Percentiles rank a stretch among this genome's conserved stretches.
Conservation (phyloP, 345 rosid species). For the Lepidium africanum region DNA sequence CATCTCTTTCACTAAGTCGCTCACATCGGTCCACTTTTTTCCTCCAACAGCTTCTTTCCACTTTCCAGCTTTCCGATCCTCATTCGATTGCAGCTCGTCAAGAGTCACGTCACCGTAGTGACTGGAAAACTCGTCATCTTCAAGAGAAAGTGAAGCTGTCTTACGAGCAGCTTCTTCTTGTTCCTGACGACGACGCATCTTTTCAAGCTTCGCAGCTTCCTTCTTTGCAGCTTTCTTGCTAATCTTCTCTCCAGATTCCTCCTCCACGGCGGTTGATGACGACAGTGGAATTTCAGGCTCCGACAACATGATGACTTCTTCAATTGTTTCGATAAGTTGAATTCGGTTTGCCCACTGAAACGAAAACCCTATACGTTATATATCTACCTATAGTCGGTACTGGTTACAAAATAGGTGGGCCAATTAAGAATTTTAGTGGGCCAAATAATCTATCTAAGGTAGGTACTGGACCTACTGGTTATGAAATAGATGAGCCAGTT, state of each 20-base stretch:
- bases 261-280: constrained; percentile 5
- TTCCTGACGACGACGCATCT: constrained; percentile 63
- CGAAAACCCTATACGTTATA: constrained; percentile 1
- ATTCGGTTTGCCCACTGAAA: background rate
- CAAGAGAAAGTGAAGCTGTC: constrained; percentile 32
- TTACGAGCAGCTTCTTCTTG: constrained; percentile 29
- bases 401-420: no score
- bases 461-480: no score
- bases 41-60: constrained; percentile 36
- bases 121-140: constrained; percentile 34
- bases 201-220: constrained; percentile 74
- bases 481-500: no score
- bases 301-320: constrained; percentile 14
- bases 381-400: no score
- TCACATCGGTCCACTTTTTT: constrained; percentile 40
- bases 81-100: constrained; percentile 47
- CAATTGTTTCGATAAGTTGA: background rate
- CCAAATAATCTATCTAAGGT: no score
- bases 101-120: constrained; percentile 67
- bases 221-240: constrained; percentile 90
- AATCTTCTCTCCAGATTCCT: constrained; percentile 24
- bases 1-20: constrained; percentile 34
- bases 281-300: background rate
- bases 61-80: constrained; percentile 30
- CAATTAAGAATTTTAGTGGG: no score